Conservation (phyloP, 2,329 filamentous ascomycete species). For the Claviceps sp. region DNA sequence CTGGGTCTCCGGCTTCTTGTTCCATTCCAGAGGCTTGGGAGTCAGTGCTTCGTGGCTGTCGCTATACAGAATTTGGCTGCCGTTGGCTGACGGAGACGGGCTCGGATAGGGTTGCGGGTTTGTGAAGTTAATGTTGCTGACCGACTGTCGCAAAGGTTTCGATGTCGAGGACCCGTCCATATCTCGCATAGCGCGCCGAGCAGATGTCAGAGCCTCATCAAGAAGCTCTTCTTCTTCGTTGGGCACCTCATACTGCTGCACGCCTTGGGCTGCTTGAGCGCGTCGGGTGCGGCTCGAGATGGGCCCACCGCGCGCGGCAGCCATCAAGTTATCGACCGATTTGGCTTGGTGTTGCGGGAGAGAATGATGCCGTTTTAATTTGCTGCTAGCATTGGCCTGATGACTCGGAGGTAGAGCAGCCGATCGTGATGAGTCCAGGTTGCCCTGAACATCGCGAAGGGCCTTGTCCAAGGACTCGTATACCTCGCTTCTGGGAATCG, state of each 20-base stretch:
- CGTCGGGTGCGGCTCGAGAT: slow-evolving; percentile 70
- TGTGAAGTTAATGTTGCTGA: slow-evolving; percentile 46
- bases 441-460: slow-evolving; percentile 39
- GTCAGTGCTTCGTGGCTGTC: slow-evolving; percentile 47
- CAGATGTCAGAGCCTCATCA: slow-evolving; percentile 73
- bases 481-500: slow-evolving; percentile 38
- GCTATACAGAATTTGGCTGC: slow-evolving; percentile 63
- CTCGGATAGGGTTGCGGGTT: slow-evolving; percentile 44
- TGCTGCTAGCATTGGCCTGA: slow-evolving; percentile 31
- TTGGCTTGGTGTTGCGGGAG: slow-evolving; percentile 48
- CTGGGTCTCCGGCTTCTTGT: slow-evolving; percentile 38
- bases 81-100: slow-evolving; percentile 67
- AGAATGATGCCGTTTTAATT: slow-evolving; percentile 52
- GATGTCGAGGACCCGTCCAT: slow-evolving; percentile 39
- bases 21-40: slow-evolving; percentile 58
- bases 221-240: slow-evolving; percentile 94
- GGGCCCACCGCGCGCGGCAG: slow-evolving; percentile 44
- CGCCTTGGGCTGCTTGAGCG: slow-evolving; percentile 58
- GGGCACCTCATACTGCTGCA: slow-evolving; percentile 81
- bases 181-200: slow-evolving; percentile 59
- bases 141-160: slow-evolving; percentile 43
- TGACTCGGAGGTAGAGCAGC: slow-evolving; percentile 39
- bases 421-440: slow-evolving; percentile 27
- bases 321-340: slow-evolving; percentile 49
- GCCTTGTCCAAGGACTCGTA: slow-evolving; percentile 50